Evolutionary conservation across 345 rosid species (phyloP).

Genomic region (Rubroshorea leprosula): DNA sequence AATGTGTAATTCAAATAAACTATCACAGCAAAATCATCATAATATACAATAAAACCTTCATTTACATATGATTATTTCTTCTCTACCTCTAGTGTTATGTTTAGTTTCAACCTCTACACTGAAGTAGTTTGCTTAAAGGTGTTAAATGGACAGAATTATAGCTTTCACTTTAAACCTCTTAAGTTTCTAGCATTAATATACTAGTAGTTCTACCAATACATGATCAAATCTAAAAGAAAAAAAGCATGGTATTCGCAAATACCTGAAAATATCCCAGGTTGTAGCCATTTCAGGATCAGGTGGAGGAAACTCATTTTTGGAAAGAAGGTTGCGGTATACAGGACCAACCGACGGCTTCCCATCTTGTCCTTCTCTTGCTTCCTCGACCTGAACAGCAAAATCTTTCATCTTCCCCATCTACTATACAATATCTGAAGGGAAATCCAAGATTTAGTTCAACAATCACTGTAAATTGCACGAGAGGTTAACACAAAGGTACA

Average conservation of each 20-base stretch:
- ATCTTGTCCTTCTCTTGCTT: constrained; percentile 62
- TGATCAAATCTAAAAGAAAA: no score
- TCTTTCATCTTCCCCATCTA: constrained; percentile 38
- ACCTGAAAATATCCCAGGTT: constrained; percentile 92
- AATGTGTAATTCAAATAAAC: no score
- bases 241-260: not conserved
- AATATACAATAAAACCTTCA: no score
- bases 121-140: no score
- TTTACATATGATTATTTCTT: no score
- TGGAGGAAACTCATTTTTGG: constrained; percentile 63
- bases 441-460: not conserved
- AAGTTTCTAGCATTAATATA: not conserved
- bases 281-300: constrained; percentile 40
- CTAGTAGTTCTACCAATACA: not conserved
- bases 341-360: constrained; percentile 91
- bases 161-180: not conserved
- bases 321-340: constrained; percentile 62
- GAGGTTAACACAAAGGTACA: no score
- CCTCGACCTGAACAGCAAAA: constrained; percentile 70
- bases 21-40: no score
- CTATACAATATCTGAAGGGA: constrained; percentile 17
- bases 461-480: no score
- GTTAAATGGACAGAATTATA: no score
- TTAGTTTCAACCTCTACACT: no score
- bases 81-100: no score